These are phyloP conservation scores for Ogataea ramenticola DNA, from an alignment of 805 yeast species.

Conservation along the genomic window DNA sequence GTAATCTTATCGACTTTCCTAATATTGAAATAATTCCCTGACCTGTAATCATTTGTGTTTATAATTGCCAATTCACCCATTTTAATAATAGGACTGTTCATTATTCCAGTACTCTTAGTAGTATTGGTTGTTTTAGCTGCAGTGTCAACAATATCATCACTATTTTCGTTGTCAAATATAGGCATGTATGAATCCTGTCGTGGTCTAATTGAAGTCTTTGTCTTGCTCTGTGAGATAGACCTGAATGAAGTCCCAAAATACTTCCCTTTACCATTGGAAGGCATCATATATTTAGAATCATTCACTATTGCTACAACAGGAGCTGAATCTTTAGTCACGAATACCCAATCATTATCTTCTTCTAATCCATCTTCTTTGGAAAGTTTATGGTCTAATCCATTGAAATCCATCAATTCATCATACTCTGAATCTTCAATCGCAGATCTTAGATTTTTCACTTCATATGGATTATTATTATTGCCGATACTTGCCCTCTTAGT, in stretches of 20 bases:
- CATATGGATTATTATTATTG: background rate
- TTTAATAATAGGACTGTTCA: background rate
- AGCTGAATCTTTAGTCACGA: conserved; percentile 9
- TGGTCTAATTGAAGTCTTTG: no score
- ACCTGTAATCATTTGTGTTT: conserved; percentile 18
- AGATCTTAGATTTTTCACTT: conserved; percentile 3
- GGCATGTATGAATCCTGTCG: no score
- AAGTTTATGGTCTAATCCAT: conserved; percentile 6
- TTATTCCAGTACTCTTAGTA: no score
- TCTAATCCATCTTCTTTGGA: conserved; percentile 7
- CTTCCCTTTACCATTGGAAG: background rate
- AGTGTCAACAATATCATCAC: no score
- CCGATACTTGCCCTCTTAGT: no score
- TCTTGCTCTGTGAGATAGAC: background rate
- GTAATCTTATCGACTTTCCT: conserved; percentile 2
- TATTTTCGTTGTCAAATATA: no score
- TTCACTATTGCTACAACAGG: background rate
- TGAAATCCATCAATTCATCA: conserved; percentile 18
- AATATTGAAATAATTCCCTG: conserved; percentile 11
- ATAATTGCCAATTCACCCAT: conserved; percentile 17
- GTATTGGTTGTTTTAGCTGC: no score
- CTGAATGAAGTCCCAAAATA: background rate
- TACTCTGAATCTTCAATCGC: conserved; percentile 21
- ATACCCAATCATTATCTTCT: conserved; percentile 23
- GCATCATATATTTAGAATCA: background rate